Conservation (phyloP, 805 yeast genomes). For the Lipomyces kockii region DNA sequence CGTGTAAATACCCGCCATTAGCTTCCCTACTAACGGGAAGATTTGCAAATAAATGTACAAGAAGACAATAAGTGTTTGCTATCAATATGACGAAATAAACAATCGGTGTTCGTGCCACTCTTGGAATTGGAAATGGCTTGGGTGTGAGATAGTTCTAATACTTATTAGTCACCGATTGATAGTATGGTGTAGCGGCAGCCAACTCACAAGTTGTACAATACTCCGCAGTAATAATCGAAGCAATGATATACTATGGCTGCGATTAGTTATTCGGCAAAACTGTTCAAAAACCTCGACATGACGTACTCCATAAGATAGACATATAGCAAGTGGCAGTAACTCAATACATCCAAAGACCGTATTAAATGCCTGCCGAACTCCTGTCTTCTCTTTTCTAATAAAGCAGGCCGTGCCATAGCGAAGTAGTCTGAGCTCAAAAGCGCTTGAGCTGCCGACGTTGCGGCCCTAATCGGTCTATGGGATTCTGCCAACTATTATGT, state of each 20-base stretch:
- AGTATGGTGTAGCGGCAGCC: neutral
- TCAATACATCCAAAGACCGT: slow-evolving; percentile 35
- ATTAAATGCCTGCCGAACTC: slow-evolving; percentile 35
- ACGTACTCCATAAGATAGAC: slow-evolving; percentile 36
- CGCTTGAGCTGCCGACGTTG: neutral
- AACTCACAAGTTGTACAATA: slow-evolving; percentile 34
- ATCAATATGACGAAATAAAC: slow-evolving; percentile 19
- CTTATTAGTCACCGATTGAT: neutral
- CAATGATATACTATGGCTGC: slow-evolving; percentile 29
- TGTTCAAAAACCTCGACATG: neutral
- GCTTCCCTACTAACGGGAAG: slow-evolving; percentile 34
- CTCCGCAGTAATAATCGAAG: slow-evolving; percentile 33
- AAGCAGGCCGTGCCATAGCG: slow-evolving; percentile 10
- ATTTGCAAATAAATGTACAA: slow-evolving; percentile 25
- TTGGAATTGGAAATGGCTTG: slow-evolving; percentile 33
- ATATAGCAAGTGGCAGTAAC: slow-evolving; percentile 34
- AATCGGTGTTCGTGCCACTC: slow-evolving; percentile 18
- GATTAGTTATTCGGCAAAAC: neutral
- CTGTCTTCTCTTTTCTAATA: slow-evolving; percentile 33
- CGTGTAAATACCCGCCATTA: slow-evolving; percentile 34
- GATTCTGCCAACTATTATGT: neutral
- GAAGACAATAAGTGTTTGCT: slow-evolving; percentile 28
- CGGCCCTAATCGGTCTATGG: too few relatives aligned
- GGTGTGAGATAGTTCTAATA: slow-evolving; percentile 37
- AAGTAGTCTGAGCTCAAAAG: neutral